These are phyloP conservation scores for Chlorella sp. DNA, from an alignment of 139 green algal species.

Conservation along the genomic window DNA sequence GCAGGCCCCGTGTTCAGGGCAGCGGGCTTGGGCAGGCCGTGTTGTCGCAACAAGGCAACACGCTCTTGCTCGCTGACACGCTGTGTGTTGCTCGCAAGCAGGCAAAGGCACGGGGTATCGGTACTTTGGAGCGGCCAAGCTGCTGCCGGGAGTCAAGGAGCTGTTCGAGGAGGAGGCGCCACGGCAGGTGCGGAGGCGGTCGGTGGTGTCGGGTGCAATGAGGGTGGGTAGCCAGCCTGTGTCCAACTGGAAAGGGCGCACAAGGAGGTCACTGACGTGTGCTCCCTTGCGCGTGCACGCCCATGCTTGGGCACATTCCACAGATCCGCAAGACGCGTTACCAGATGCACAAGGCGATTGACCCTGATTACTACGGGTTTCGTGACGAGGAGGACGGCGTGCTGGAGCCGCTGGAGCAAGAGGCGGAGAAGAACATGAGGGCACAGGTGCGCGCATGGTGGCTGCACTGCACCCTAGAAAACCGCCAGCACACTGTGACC, in stretches of 20 bases:
- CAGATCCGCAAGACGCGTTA: conserved; percentile 45
- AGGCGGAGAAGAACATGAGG: conserved; percentile 63
- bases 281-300: too few relatives aligned
- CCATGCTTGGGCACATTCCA: too few relatives aligned
- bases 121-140: conserved; percentile 99
- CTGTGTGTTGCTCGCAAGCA: conserved; percentile 11
- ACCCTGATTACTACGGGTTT: conserved; percentile 98
- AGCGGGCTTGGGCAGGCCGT: not conserved
- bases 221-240: too few relatives aligned
- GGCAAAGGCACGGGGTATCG: conserved; percentile 22
- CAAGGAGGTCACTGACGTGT: too few relatives aligned
- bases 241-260: too few relatives aligned
- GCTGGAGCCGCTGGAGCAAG: conserved; percentile 68
- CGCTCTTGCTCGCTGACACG: too few relatives aligned
- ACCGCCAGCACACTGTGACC: too few relatives aligned
- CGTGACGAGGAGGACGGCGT: conserved; percentile 91
- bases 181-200: conserved; percentile 36
- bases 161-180: conserved; percentile 91
- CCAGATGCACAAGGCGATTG: conserved; percentile 85
- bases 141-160: conserved; percentile 94
- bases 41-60: too few relatives aligned
- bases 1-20: too few relatives aligned
- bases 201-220: too few relatives aligned
- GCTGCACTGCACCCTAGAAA: too few relatives aligned
- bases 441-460: conserved; percentile 37